Evolutionary conservation across 768 basidiomycete genomes (phyloP).

Genomic region (Rossbeevera mucosa): DNA sequence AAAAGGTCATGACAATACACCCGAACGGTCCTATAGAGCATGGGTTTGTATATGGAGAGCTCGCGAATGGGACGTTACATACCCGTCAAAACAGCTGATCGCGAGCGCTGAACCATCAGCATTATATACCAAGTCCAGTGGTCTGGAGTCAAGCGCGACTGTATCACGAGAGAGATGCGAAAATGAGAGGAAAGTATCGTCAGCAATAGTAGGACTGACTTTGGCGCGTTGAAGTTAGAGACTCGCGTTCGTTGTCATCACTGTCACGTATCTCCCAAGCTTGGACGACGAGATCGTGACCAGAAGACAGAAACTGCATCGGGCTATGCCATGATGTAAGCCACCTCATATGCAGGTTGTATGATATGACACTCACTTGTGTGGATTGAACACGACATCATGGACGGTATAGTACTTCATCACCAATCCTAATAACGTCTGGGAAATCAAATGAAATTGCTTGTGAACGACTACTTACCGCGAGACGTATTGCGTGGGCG

Average conservation of each 20-base stretch:
- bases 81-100: slow-evolving; percentile 28
- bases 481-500: slow-evolving; percentile 14
- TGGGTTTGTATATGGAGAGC: not conserved
- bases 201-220: slow-evolving; percentile 12
- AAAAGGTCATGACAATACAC: slow-evolving; percentile 24
- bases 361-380: slow-evolving; percentile 32
- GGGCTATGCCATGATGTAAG: slow-evolving; percentile 28
- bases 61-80: slow-evolving; percentile 5
- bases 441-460: not conserved
- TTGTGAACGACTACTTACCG: slow-evolving; percentile 10
- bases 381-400: slow-evolving; percentile 52
- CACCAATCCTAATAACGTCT: slow-evolving; percentile 9
- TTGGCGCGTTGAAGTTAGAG: slow-evolving; percentile 9
- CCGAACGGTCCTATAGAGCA: slow-evolving; percentile 18
- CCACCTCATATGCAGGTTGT: not conserved
- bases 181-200: not conserved
- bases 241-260: slow-evolving; percentile 11
- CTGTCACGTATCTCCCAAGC: slow-evolving; percentile 38
- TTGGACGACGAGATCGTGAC: slow-evolving; percentile 40
- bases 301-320: slow-evolving; percentile 42
- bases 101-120: slow-evolving; percentile 40
- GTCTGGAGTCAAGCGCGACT: slow-evolving; percentile 28
- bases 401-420: slow-evolving; percentile 51
- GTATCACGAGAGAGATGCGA: slow-evolving; percentile 1
- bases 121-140: slow-evolving; percentile 45